phyloP scores from a whole-genome alignment of 2,329 filamentous ascomycete genomes.

The Chrysosphaeria jannelii region DNA sequence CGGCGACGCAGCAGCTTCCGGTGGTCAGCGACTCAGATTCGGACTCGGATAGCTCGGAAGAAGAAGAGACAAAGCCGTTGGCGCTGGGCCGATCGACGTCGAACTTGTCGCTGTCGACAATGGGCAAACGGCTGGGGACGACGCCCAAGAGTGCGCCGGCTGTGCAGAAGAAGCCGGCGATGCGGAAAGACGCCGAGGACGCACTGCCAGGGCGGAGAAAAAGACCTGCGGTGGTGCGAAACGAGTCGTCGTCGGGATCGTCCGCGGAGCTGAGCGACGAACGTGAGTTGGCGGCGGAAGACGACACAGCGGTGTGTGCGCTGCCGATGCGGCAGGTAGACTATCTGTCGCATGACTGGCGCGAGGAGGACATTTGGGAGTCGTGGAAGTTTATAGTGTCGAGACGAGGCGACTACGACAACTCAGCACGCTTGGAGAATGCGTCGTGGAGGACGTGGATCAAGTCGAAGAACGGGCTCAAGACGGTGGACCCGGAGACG shows the following conservation, averaged over 20 bases:
- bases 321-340: slow-evolving; percentile 76
- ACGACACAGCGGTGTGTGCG: slow-evolving; percentile 45
- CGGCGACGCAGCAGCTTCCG: no score
- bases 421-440: slow-evolving; percentile 65
- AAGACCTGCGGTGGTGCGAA: no score
- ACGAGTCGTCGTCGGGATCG: slow-evolving; percentile 22
- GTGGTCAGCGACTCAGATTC: no score
- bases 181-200: no score
- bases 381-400: slow-evolving; percentile 86
- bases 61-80: no score
- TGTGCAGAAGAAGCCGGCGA: no score
- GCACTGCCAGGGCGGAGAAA: no score
- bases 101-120: no score
- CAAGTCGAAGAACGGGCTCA: slow-evolving; percentile 64
- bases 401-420: slow-evolving; percentile 47
- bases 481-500: slow-evolving; percentile 68
- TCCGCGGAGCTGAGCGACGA: slow-evolving; percentile 19
- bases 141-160: no score
- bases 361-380: slow-evolving; percentile 87
- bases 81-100: no score
- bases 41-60: no score
- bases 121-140: no score
- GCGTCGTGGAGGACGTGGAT: slow-evolving; percentile 95
- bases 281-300: slow-evolving; percentile 29
- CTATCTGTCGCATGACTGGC: slow-evolving; percentile 79